Evolutionary conservation across 768 basidiomycete genomes (phyloP).

Genomic region (Termitomyces sp.): DNA sequence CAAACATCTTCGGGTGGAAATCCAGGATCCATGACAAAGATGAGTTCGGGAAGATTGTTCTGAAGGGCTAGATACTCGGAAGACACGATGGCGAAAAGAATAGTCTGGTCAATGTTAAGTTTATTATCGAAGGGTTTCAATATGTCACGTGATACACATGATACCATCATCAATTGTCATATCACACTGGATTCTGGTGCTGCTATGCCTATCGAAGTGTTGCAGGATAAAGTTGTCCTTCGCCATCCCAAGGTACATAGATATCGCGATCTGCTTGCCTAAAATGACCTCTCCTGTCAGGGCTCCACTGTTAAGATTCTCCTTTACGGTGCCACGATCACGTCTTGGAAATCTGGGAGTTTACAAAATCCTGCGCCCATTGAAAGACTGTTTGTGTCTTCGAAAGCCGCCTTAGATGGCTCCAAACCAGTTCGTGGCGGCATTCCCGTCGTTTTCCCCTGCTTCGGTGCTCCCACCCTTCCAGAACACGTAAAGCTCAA

Average conservation of each 20-base stretch:
- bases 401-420: conserved; percentile 76
- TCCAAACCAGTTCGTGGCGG: conserved; percentile 66
- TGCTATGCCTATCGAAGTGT: conserved; percentile 55
- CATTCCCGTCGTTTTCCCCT: conserved; percentile 71
- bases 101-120: neutral
- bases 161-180: too few relatives aligned
- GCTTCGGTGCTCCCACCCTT: conserved; percentile 83
- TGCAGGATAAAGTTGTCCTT: conserved; percentile 41
- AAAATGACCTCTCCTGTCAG: conserved; percentile 28
- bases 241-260: conserved; percentile 58
- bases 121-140: neutral
- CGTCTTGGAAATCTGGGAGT: conserved; percentile 74
- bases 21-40: conserved; percentile 53
- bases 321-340: conserved; percentile 81
- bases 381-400: conserved; percentile 81
- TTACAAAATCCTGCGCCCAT: conserved; percentile 27
- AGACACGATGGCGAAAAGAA: neutral
- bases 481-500: conserved; percentile 63
- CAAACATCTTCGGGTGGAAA: conserved; percentile 69
- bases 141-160: neutral
- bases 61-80: neutral
- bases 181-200: neutral
- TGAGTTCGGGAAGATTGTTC: neutral
- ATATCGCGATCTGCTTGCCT: neutral
- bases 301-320: conserved; percentile 65